Evolutionary conservation across 2,329 filamentous ascomycete genomes (phyloP).

Genomic region (Colletotrichum theobromicola): DNA sequence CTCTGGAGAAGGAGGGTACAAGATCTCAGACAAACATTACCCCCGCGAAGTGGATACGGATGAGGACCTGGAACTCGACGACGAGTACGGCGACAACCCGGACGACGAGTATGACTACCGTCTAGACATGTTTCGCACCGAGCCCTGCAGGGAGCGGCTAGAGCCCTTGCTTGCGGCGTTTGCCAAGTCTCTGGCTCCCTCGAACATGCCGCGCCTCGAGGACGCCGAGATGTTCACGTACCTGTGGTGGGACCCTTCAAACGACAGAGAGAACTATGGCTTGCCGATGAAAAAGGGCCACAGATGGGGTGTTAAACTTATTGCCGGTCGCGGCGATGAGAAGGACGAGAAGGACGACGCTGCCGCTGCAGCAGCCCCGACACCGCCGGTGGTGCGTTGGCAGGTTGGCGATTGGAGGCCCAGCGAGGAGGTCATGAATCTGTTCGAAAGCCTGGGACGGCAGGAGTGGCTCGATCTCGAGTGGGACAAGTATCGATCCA

Average conservation of each 20-base stretch:
- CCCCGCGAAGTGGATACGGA: conserved; percentile 20
- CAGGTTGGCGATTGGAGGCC: conserved; percentile 29
- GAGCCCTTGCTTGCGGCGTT: conserved; percentile 28
- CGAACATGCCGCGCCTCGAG: conserved; percentile 26
- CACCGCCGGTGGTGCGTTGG: conserved; percentile 24
- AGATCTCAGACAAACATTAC: conserved; percentile 25
- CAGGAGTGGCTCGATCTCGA: conserved; percentile 26
- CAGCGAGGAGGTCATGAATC: conserved; percentile 18
- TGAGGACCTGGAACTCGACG: conserved; percentile 19
- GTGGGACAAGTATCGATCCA: conserved; percentile 3
- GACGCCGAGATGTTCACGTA: conserved; percentile 27
- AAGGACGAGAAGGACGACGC: not conserved
- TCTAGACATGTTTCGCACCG: conserved; percentile 27
- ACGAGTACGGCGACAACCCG: conserved; percentile 9
- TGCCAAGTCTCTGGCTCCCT: conserved; percentile 21
- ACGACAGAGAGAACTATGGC: conserved; percentile 12
- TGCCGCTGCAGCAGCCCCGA: not conserved
- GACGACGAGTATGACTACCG: conserved; percentile 2
- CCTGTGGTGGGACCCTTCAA: conserved; percentile 26
- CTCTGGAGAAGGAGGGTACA: conserved; percentile 18
- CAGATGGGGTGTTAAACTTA: conserved; percentile 26
- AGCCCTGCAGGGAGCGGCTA: conserved; percentile 22
- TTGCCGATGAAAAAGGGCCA: conserved; percentile 2
- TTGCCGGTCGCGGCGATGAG: conserved; percentile 11
- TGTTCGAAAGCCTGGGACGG: conserved; percentile 24